Conservation (phyloP, 768 basidiomycete genomes). For the Lactifluus piperatus region DNA sequence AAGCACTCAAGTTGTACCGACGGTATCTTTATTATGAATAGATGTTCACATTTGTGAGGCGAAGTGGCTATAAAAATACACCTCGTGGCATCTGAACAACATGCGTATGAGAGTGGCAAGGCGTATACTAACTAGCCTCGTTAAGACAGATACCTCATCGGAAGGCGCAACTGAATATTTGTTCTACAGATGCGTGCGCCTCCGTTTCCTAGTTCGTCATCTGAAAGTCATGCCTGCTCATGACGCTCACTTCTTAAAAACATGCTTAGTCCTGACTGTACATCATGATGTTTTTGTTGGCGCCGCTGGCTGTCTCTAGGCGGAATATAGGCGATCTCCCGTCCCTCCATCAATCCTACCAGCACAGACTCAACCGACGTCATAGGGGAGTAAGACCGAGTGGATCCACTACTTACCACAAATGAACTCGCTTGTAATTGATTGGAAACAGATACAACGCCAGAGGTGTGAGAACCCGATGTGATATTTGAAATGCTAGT, state of each 20-base stretch:
- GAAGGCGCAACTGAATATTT: neutral
- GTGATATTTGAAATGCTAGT: slow-evolving; percentile 5
- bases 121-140: neutral
- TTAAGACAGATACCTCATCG: neutral
- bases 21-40: neutral
- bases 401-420: neutral
- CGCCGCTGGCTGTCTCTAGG: neutral
- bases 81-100: slow-evolving; percentile 2
- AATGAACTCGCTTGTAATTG: neutral
- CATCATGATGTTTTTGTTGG: neutral
- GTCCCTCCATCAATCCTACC: no score
- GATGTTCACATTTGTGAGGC: neutral
- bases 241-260: no score
- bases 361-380: neutral
- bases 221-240: neutral
- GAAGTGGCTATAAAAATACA: neutral
- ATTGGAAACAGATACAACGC: neutral
- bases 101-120: neutral
- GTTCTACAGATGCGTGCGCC: neutral
- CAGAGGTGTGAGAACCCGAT: neutral
- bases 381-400: neutral
- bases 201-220: neutral
- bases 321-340: no score
- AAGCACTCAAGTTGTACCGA: neutral
- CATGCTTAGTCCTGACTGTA: no score